Conservation (phyloP, 106 monocot species). For the Phalaenopsis aphrodite region DNA sequence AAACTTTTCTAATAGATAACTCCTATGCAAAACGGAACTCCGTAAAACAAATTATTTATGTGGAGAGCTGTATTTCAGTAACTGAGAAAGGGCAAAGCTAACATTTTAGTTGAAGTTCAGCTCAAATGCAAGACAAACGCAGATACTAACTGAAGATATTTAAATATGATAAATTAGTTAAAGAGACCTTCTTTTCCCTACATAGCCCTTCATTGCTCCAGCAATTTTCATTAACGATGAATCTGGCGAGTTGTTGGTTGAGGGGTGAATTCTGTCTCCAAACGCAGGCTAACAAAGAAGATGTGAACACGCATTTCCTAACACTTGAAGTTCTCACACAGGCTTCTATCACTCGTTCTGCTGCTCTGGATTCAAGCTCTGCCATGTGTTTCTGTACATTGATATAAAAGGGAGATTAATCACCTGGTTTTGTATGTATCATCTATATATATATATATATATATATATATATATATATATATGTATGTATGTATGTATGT, state of each 20-base stretch:
- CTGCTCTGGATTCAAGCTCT: slow-evolving; percentile 39
- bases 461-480: no score
- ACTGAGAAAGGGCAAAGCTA: no score
- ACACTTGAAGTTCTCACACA: slow-evolving; percentile 52
- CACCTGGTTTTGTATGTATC: no score
- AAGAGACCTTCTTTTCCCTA: slow-evolving; percentile 61
- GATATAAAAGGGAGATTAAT: neutral
- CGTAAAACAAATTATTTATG: no score
- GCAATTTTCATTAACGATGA: slow-evolving; percentile 58
- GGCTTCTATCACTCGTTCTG: slow-evolving; percentile 63
- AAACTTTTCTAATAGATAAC: no score
- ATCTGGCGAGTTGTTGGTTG: neutral
- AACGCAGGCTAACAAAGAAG: slow-evolving; percentile 78
- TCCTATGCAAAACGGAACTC: no score
- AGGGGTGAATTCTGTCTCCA: slow-evolving; percentile 32
- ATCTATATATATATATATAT: no score
- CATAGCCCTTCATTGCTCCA: slow-evolving; percentile 82
- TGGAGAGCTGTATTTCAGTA: no score
- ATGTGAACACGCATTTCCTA: slow-evolving; percentile 72
- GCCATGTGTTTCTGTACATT: slow-evolving; percentile 77
- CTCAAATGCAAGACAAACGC: neutral
- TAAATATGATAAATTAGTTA: no score
- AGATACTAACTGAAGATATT: neutral
- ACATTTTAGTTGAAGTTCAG: neutral
- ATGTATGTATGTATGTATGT: no score